These are phyloP conservation scores for Parastagonospora nodorum DNA, from an alignment of 2,329 filamentous ascomycete species.

Conservation along the genomic window DNA sequence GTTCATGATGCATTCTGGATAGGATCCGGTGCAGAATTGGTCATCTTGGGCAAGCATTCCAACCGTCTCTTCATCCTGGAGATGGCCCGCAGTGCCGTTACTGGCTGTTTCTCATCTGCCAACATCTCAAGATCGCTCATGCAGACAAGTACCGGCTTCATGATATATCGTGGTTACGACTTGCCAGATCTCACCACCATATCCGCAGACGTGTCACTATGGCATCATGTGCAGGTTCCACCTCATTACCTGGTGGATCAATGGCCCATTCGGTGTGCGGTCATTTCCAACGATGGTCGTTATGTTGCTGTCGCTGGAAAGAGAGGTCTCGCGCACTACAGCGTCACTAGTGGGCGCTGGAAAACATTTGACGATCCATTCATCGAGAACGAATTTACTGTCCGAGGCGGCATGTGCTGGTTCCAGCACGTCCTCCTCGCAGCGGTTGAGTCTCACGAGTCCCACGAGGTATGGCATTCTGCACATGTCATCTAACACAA, in stretches of 20 bases:
- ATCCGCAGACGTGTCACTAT: constrained; percentile 89
- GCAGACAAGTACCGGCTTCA: constrained; percentile 84
- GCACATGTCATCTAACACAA: neutral
- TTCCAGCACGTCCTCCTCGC: constrained; percentile 94
- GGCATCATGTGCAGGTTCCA: constrained; percentile 90
- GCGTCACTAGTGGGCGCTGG: constrained; percentile 91
- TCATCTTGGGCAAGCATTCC: constrained; percentile 72
- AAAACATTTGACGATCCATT: constrained; percentile 85
- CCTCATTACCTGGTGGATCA: constrained; percentile 84
- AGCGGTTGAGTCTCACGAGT: constrained; percentile 82
- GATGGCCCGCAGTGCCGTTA: constrained; percentile 91
- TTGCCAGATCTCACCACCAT: constrained; percentile 88
- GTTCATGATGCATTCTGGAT: constrained; percentile 82
- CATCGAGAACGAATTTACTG: constrained; percentile 87
- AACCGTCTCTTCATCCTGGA: constrained; percentile 86
- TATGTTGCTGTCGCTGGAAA: constrained; percentile 97
- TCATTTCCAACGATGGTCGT: constrained; percentile 87
- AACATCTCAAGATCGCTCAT: constrained; percentile 89
- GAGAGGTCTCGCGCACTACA: constrained; percentile 92
- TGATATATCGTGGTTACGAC: constrained; percentile 93
- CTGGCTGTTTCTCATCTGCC: constrained; percentile 86
- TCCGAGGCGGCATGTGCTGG: constrained; percentile 98
- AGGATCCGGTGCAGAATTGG: constrained; percentile 82
- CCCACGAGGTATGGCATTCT: constrained; percentile 65
- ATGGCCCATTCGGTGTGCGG: constrained; percentile 87